Evolutionary conservation across 192 early-diverging fungal species (phyloP).

Genomic region (Umbelopsis isabellina): DNA sequence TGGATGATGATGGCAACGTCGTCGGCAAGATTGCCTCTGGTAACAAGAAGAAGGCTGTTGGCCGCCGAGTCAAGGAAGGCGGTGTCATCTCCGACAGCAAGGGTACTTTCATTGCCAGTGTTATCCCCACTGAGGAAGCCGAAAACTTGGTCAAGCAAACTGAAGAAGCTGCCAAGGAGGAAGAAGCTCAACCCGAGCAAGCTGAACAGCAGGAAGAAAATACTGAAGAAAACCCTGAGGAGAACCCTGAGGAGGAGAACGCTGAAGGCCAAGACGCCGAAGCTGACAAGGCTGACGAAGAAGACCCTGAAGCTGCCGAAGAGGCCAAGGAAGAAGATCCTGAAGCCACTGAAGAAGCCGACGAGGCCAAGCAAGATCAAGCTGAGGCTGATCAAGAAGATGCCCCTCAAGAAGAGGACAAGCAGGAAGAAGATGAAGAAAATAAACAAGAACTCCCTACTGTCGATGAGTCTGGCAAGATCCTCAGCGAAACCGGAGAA

Average conservation of each 20-base stretch:
- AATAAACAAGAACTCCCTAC: background rate
- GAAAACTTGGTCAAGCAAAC: background rate
- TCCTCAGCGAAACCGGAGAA: conserved; percentile 6
- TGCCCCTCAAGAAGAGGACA: background rate
- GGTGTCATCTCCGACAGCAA: conserved; percentile 23
- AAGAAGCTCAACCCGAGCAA: background rate
- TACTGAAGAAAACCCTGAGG: background rate
- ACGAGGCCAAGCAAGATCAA: conserved; percentile 1
- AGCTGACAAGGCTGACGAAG: background rate
- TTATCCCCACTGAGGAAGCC: conserved; percentile 4
- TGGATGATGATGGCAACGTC: conserved; percentile 24
- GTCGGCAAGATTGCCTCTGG: conserved; percentile 9
- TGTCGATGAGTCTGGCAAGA: conserved; percentile 28
- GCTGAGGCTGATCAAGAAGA: conserved; percentile 18
- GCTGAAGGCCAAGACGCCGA: background rate
- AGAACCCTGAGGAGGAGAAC: background rate
- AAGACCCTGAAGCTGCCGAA: background rate
- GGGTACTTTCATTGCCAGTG: conserved; percentile 20
- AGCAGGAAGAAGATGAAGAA: background rate
- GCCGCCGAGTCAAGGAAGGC: conserved; percentile 20
- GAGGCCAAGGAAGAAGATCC: background rate
- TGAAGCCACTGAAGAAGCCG: background rate
- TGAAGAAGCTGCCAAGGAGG: background rate
- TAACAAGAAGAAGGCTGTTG: conserved; percentile 13
- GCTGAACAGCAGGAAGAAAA: background rate